Evolutionary conservation across 192 early-diverging fungal species (phyloP).

Genomic region (Podila verticillata): DNA sequence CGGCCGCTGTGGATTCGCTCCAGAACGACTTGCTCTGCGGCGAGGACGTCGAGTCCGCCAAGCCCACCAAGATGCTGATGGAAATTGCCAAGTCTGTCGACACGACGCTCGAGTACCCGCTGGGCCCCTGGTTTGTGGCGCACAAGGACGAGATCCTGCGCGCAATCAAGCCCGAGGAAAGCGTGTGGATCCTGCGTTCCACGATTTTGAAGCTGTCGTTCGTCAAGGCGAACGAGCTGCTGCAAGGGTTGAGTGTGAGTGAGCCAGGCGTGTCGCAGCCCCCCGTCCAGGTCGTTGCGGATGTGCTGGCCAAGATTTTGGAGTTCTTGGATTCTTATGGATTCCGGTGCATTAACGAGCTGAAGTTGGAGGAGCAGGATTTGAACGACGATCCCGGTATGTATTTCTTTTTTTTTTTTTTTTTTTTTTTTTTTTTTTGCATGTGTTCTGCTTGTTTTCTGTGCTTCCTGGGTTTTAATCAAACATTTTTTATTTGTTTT

Average conservation of each 20-base stretch:
- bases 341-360: slow-evolving; percentile 50
- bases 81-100: slow-evolving; percentile 42
- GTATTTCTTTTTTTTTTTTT: not conserved
- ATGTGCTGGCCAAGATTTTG: slow-evolving; percentile 43
- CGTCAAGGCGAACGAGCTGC: slow-evolving; percentile 31
- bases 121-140: slow-evolving; percentile 25
- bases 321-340: slow-evolving; percentile 49
- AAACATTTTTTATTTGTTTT: not conserved
- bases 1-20: slow-evolving; percentile 42
- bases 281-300: slow-evolving; percentile 41
- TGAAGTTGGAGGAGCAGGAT: slow-evolving; percentile 46
- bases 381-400: slow-evolving; percentile 48
- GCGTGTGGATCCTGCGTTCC: slow-evolving; percentile 40
- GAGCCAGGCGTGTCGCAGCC: slow-evolving; percentile 33
- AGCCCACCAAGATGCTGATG: slow-evolving; percentile 52
- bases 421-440: not conserved
- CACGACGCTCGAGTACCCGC: slow-evolving; percentile 32
- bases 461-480: not conserved
- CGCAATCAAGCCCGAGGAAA: slow-evolving; percentile 38
- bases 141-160: slow-evolving; percentile 41
- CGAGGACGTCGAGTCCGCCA: slow-evolving; percentile 49
- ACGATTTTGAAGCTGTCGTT: slow-evolving; percentile 42
- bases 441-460: not conserved
- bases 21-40: slow-evolving; percentile 48
- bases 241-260: slow-evolving; percentile 11